A percentile compares a stretch with the other conserved stretches of the same genome.
phyloP scores from a whole-genome alignment of 1,284 basidiomycete species.

The Laetiporus sulphureus region DNA sequence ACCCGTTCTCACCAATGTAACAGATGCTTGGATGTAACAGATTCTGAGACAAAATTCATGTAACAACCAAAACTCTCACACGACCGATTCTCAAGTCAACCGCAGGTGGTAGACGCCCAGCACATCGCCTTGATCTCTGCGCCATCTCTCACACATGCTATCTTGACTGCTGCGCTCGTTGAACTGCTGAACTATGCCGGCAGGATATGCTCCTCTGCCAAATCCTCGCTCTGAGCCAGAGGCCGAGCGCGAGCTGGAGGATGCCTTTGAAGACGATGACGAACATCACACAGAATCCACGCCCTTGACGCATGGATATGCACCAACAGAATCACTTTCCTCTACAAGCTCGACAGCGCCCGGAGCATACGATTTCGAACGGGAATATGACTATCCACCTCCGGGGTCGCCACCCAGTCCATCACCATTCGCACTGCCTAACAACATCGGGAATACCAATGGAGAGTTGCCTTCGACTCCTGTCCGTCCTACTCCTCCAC shows the following conservation, averaged over 20 bases:
- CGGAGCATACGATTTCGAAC: slow-evolving; percentile 74
- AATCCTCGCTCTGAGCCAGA: slow-evolving; percentile 40
- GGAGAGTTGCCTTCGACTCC: slow-evolving; percentile 61
- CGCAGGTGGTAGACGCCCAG: no score
- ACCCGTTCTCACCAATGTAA: no score
- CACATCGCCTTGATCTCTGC: no score
- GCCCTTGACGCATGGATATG: slow-evolving; percentile 26
- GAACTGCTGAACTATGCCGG: slow-evolving; percentile 16
- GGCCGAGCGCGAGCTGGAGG: slow-evolving; percentile 57
- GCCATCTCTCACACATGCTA: no score
- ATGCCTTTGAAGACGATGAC: slow-evolving; percentile 56
- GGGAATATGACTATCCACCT: slow-evolving; percentile 62
- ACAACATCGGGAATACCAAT: slow-evolving; percentile 77
- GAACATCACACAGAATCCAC: slow-evolving; percentile 32
- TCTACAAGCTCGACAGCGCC: slow-evolving; percentile 11
- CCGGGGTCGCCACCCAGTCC: slow-evolving; percentile 75
- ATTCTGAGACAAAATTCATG: no score
- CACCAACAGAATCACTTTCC: not conserved
- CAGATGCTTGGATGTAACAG: no score
- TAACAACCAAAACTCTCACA: no score
- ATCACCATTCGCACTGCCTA: slow-evolving; percentile 53
- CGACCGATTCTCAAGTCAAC: no score
- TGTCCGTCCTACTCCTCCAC: slow-evolving; percentile 29
- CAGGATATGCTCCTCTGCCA: slow-evolving; percentile 45
- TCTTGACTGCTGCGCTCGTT: no score